Evolutionary conservation across 148 eudicot genomes (phyloP), one percentile per base, ranked within the genome.

Genomic region (Chenopodium formosanum): DNA sequence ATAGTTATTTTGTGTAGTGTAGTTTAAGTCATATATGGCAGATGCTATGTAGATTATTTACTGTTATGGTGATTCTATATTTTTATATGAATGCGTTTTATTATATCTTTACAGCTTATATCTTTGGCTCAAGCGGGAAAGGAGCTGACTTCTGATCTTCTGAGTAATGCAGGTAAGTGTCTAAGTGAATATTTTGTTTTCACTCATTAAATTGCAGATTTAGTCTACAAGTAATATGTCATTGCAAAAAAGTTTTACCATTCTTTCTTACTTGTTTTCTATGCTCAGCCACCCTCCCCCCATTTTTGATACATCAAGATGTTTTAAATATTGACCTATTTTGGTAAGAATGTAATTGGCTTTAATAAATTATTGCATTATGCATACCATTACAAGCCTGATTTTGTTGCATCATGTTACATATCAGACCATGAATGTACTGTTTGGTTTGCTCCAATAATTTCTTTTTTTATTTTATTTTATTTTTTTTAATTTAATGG

Each of bases 101-200:
- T 74, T 71, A 22, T 70, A 48, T 37, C 20, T 6, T 83, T 27
- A 17, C 87, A 94, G 98, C 78, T 94, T 82, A 83, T 94, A 48
- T 88, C 97, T 71, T 69, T 92, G 83, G 98, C 92, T 76, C 97
- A 94, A 92, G 93, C 87, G 47, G 98, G 98, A 78, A 79, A 83
- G 80, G 91, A 90, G 82, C 73, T 91, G 70, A 88, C 84, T 60
- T 78, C 87, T 46, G 94, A 88, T 83, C 80, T 91, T 78, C 87
- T 92, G 13, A 84, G 85, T 58, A 81, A 52, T 81, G 82, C 79
- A 23, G 87, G 87, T 85, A 76, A 70, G 44, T 40, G 44, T 40
- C 44, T 40, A 40, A 6, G 44, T 40, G 44, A 40, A 14, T 73
- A n/a, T 53, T 65, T 34, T 50, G 11, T 34, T 78, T 46, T 19